Percentiles rank a stretch among this genome's conserved stretches.
Evolutionary conservation across 2,329 filamentous ascomycete genomes (phyloP).

Genomic region (Cercospora beticola): DNA sequence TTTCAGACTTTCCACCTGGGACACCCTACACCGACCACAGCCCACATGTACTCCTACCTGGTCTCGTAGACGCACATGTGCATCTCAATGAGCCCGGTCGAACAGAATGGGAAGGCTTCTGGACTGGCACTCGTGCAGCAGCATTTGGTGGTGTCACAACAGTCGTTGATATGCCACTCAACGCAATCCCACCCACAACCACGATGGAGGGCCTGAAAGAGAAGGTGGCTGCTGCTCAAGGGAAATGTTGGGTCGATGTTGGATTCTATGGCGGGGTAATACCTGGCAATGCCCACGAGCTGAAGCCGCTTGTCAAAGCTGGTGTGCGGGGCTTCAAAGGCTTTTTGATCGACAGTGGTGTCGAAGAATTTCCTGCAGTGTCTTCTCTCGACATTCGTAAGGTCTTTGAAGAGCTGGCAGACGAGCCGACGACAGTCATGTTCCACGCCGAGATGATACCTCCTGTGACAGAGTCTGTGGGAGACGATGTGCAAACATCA

Average conservation of each 20-base stretch:
- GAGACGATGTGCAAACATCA: slow-evolving; percentile 71
- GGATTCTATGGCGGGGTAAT: slow-evolving; percentile 96
- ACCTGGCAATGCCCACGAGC: slow-evolving; percentile 78
- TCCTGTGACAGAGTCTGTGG: slow-evolving; percentile 75
- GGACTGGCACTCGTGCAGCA: slow-evolving; percentile 88
- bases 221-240: slow-evolving; percentile 79
- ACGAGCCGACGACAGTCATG: slow-evolving; percentile 88
- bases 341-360: slow-evolving; percentile 94
- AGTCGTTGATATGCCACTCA: slow-evolving; percentile 95
- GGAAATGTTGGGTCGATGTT: slow-evolving; percentile 98
- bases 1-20: slow-evolving; percentile 68
- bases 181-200: slow-evolving; percentile 94
- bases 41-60: slow-evolving; percentile 80
- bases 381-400: slow-evolving; percentile 73
- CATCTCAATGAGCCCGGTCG: slow-evolving; percentile 96
- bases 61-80: slow-evolving; percentile 93
- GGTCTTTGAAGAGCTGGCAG: slow-evolving; percentile 77
- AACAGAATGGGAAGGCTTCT: slow-evolving; percentile 98
- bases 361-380: slow-evolving; percentile 95
- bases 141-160: slow-evolving; percentile 96
- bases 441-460: slow-evolving; percentile 99
- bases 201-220: slow-evolving; percentile 77
- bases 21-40: slow-evolving; percentile 80
- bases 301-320: slow-evolving; percentile 76
- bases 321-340: slow-evolving; percentile 97